These are phyloP conservation scores for Heracleum sosnowskyi DNA, from an alignment of 129 eudicot species.

Conservation along the genomic window DNA sequence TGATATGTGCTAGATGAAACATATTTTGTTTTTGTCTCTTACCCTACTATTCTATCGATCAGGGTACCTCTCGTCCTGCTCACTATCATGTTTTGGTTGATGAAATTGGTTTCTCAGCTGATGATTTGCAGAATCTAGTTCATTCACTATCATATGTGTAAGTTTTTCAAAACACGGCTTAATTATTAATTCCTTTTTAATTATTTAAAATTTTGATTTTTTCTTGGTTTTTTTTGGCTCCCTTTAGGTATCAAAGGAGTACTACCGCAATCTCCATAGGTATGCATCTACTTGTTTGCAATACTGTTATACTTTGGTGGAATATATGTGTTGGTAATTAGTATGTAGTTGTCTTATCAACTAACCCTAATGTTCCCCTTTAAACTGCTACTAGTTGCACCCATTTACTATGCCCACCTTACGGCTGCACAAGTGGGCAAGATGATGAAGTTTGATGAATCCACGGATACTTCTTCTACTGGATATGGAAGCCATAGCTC, in stretches of 20 bases:
- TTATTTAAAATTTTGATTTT: too few relatives aligned
- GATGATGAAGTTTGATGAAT: slow-evolving; percentile 65
- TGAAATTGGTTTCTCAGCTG: slow-evolving; percentile 92
- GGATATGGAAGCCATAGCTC: slow-evolving; percentile 23
- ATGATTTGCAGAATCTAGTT: slow-evolving; percentile 59
- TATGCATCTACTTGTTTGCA: slow-evolving; percentile 12
- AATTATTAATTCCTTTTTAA: background rate
- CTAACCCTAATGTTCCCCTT: too few relatives aligned
- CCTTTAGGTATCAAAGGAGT: slow-evolving; percentile 72
- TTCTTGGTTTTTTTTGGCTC: background rate
- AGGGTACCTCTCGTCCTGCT: slow-evolving; percentile 85
- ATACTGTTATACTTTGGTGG: background rate
- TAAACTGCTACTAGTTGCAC: slow-evolving; percentile 3
- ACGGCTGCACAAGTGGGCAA: slow-evolving; percentile 72
- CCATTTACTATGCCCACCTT: slow-evolving; percentile 61
- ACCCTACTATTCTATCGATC: too few relatives aligned
- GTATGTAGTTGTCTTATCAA: too few relatives aligned
- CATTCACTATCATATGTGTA: slow-evolving; percentile 84
- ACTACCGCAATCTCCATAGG: slow-evolving; percentile 72
- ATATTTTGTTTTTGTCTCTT: too few relatives aligned
- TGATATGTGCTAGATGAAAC: too few relatives aligned
- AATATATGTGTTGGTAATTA: too few relatives aligned
- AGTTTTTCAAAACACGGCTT: slow-evolving; percentile 17
- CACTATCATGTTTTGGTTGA: slow-evolving; percentile 91
- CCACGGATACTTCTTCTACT: slow-evolving; percentile 10